Base-by-base conservation (phyloP, 371 early-diverging fungal species). In the Rhizopus delemar region DNA sequence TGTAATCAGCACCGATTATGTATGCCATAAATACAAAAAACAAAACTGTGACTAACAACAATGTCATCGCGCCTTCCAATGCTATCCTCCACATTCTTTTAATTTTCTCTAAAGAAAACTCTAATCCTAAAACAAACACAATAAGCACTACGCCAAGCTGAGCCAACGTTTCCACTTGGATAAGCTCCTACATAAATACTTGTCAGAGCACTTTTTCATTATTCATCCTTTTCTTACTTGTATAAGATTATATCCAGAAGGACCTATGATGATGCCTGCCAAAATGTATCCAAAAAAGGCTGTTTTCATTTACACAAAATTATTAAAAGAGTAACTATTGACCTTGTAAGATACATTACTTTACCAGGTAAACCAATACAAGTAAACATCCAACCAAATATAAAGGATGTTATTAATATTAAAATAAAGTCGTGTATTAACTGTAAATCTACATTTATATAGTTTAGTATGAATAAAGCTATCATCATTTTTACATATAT, bases 231-330 rank as follows among this genome's bases (percentile, higher is more conserved):
- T n/a, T 13, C 16, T 54, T 63, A 81, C 78, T 57, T 79, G 73
- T 48, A 86, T 81, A 11, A 70, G 50, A 57, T 83, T 84, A 32
- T 71, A 79, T 4, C 78, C 78, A 2, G 78, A 70, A 1, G 85
- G 84, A 1, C 85, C 85, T 16, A 78, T 67, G 5, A 84, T 9
- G 29, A 78, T 65, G 15, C 87, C 87, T n/a, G 86, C 83, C 12
- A 82, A 38, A 31, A 87, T 78, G 38, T 86, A 83, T 5, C 87
- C 87, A 70, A 87, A 83, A 64, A 87, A 87, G 15, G 82, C 76
- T 71, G 29, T 49, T 12, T 35, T 12, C 9, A 11, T 16, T 13
- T 29, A 48, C 7, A 0, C 16, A 28, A 29, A 28, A 4, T n/a
- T 9, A 29, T 16, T n/a, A 45, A 36, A 48, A 54, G 29, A 31